Conservation (phyloP, 2,329 filamentous ascomycete species). For the Trichoderma sp. region DNA sequence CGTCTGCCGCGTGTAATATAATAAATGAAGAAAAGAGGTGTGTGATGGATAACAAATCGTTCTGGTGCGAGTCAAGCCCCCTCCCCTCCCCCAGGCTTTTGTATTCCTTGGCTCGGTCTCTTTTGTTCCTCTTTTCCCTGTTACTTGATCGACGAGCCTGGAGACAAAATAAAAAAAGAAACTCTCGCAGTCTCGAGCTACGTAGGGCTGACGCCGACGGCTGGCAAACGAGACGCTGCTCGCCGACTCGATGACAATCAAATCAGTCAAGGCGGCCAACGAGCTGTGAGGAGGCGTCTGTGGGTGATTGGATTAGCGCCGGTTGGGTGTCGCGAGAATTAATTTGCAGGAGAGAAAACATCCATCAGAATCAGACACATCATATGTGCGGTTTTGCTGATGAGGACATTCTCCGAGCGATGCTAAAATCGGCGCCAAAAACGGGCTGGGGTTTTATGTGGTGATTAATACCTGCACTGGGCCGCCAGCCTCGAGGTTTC, state of each 20-base stretch:
- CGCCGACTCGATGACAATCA: neutral
- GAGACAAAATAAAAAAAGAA: neutral
- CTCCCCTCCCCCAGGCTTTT: constrained; percentile 7
- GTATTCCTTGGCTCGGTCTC: neutral
- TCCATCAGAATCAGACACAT: constrained; percentile 13
- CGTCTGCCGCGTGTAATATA: neutral
- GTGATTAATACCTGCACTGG: neutral
- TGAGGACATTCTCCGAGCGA: constrained; percentile 8
- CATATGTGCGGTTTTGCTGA: constrained; percentile 6
- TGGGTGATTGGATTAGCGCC: constrained; percentile 2
- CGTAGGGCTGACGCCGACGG: constrained; percentile 10
- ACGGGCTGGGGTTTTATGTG: neutral
- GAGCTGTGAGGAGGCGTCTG: neutral
- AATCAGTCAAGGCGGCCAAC: neutral
- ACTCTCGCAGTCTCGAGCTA: neutral
- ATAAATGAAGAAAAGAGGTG: neutral
- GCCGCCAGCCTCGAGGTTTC: neutral
- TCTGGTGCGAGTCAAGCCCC: constrained; percentile 11
- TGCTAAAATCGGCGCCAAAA: constrained; percentile 12
- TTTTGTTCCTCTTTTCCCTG: neutral
- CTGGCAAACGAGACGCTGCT: neutral
- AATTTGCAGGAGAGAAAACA: constrained; percentile 4
- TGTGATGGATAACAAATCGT: neutral
- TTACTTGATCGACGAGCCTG: neutral
- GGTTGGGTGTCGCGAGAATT: constrained; percentile 1